Base-by-base conservation (phyloP, 2,329 filamentous ascomycete genomes). In the Chrysoporthe austroafricana region DNA sequence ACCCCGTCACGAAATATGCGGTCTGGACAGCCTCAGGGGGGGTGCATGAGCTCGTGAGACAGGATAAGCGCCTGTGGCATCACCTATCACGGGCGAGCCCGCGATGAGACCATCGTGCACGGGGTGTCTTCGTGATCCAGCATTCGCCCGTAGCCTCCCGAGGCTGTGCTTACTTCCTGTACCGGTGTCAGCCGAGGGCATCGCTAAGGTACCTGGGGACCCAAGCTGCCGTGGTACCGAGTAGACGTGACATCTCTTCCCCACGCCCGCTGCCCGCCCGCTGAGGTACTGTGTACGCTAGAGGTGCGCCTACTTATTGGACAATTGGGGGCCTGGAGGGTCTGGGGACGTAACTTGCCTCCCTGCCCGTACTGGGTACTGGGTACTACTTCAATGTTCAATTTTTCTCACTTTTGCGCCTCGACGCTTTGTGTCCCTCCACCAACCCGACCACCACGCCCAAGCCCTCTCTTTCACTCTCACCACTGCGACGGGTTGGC, bases 331-430 rank as follows among this genome's bases (percentile, higher is more conserved):
- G n/a, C 50, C 50, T n/a, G 50, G 50, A n/a, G n/a, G n/a, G 7
- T n/a, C 50, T 54, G n/a, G 50, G n/a, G n/a, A 21, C 21, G 26
- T 26, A 26, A 26, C 26, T 26, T 26, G 26, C 26, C 26, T 26
- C 26, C 26, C 26, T 26, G 26, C 2, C 26, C 26, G 26, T 26
- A 26, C 26, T 26, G 26, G 26, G 26, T 26, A 26, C 26, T 26
- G 9, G n/a, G 9, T 16, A 21, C 46, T 21, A 26, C 26, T 50
- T 6, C n/a, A 54, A n/a, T 3, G 21, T 7, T 21, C 50, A n/a
- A 68, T 66, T 68, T 68, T 68, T 64, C 57, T 65, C 58, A 36
- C 16, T 34, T 52, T 63, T 67, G 63, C 57, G 52, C 54, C 66
- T 48, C 62, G 21, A 32, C 32, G 43, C 58, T 54, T 56, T 59